Percentiles rank a stretch among this genome's conserved stretches.
phyloP scores from a whole-genome alignment of 768 basidiomycete species.

The Arthromyces matolae region DNA sequence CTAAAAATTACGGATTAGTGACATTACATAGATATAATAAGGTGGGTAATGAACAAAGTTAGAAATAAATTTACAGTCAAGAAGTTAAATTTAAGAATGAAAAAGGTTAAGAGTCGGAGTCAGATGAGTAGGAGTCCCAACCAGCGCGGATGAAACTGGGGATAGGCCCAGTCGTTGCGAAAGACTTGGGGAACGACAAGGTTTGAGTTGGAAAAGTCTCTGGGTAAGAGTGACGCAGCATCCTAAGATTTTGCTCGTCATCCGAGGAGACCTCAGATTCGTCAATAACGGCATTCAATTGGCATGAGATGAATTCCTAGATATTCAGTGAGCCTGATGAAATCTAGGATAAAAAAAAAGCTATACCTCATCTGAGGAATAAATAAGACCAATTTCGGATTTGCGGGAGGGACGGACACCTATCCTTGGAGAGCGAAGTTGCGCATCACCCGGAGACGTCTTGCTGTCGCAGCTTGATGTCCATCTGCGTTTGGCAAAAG shows the following conservation, averaged over 20 bases:
- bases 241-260: slow-evolving; percentile 10
- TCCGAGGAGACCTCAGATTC: slow-evolving; percentile 15
- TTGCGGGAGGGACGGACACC: slow-evolving; percentile 5
- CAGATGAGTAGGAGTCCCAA: slow-evolving; percentile 49
- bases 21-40: not conserved
- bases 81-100: not conserved
- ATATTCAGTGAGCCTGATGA: not conserved
- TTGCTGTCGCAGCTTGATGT: slow-evolving; percentile 25
- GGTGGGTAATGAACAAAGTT: slow-evolving; percentile 8
- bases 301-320: slow-evolving; percentile 8
- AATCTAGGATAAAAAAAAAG: not conserved
- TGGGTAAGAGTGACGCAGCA: slow-evolving; percentile 17
- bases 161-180: slow-evolving; percentile 36
- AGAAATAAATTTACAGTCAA: no score
- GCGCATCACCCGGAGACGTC: slow-evolving; percentile 4
- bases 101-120: slow-evolving; percentile 13
- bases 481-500: slow-evolving; percentile 63
- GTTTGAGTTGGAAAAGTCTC: slow-evolving; percentile 7
- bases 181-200: slow-evolving; percentile 35
- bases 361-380: slow-evolving; percentile 15
- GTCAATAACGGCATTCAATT: slow-evolving; percentile 10
- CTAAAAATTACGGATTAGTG: slow-evolving; percentile 6
- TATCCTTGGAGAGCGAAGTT: not conserved
- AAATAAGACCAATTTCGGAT: slow-evolving; percentile 15
- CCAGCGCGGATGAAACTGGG: slow-evolving; percentile 53